These are phyloP conservation scores for Melastoma candidum DNA, from an alignment of 441 rosid genomes.

Conservation along the genomic window DNA sequence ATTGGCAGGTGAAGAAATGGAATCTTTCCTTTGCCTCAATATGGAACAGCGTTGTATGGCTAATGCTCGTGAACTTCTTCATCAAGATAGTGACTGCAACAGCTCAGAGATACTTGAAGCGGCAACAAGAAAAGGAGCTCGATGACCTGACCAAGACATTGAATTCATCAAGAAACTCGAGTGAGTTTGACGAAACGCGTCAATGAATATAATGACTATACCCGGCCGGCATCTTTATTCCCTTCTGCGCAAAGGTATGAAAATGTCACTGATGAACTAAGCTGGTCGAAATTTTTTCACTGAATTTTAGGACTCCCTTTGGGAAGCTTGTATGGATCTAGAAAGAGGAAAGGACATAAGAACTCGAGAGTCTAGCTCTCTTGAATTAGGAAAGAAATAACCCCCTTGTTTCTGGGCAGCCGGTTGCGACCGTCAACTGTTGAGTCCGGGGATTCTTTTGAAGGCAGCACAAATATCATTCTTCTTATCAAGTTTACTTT, in stretches of 20 bases:
- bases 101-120: constrained; percentile 62
- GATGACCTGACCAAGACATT: constrained; percentile 28
- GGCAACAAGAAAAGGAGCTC: constrained; percentile 59
- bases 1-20: background rate
- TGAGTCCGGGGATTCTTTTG: background rate
- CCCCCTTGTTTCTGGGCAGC: background rate
- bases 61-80: constrained; percentile 83
- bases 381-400: background rate
- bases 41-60: background rate
- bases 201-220: too few relatives aligned
- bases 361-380: background rate
- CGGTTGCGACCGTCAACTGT: background rate
- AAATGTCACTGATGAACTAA: too few relatives aligned
- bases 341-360: constrained; percentile 1
- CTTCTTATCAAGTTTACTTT: background rate
- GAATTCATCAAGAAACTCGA: constrained; percentile 21
- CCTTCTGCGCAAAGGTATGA: too few relatives aligned
- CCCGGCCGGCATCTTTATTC: too few relatives aligned
- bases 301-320: constrained; percentile 1
- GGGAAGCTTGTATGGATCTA: constrained; percentile 3
- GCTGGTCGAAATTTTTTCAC: too few relatives aligned
- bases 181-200: constrained; percentile 10
- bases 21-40: background rate
- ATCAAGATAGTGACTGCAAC: constrained; percentile 76
- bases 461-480: background rate